phyloP scores from a whole-genome alignment of 2,329 filamentous ascomycete genomes.

The Apiospora sp. region DNA sequence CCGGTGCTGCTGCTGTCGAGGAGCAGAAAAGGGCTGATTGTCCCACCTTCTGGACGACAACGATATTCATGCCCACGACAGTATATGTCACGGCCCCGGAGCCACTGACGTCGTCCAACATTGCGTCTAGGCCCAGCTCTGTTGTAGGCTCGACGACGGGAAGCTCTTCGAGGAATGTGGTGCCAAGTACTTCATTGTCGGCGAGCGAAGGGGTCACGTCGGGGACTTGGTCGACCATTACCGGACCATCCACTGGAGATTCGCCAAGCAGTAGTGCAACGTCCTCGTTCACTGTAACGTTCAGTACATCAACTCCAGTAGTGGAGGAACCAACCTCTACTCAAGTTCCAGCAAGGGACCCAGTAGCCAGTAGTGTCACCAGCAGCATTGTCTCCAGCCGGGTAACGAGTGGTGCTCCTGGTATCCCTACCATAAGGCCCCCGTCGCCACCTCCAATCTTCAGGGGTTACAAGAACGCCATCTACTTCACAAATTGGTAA shows the following conservation, averaged over 20 bases:
- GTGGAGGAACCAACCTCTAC: neutral
- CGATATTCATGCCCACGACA: constrained; percentile 38
- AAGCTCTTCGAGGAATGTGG: neutral
- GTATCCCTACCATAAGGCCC: neutral
- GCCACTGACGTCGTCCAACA: constrained; percentile 24
- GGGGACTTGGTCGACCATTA: neutral
- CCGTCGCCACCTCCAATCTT: constrained; percentile 25
- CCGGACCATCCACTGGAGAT: neutral
- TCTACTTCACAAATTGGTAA: constrained; percentile 66
- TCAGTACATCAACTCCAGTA: neutral
- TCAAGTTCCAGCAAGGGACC: neutral
- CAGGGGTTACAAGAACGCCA: constrained; percentile 48
- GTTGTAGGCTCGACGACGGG: neutral
- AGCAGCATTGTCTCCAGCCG: neutral
- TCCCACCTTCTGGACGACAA: constrained; percentile 35
- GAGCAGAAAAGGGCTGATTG: constrained; percentile 28
- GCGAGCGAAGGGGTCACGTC: neutral
- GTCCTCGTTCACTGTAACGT: neutral
- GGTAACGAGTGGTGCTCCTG: neutral
- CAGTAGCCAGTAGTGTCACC: neutral
- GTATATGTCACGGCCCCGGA: constrained; percentile 33
- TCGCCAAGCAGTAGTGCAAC: neutral
- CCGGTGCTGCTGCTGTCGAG: neutral
- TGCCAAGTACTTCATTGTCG: neutral
- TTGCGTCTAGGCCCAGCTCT: neutral